These are phyloP conservation scores for Penicillium argentinense DNA, from an alignment of 495 filamentous ascomycete genomes.

Conservation along the genomic window DNA sequence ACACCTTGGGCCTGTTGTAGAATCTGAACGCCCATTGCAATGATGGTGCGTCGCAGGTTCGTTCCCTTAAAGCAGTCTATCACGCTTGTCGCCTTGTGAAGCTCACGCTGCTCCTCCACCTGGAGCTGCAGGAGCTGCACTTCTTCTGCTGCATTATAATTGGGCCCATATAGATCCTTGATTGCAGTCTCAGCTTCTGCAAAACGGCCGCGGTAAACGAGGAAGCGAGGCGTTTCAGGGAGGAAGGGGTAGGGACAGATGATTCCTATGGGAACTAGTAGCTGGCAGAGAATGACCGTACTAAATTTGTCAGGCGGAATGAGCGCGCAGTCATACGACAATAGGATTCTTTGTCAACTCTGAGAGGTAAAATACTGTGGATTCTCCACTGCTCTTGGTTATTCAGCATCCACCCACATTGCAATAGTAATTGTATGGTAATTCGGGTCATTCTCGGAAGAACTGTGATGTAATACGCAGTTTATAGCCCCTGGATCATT, in stretches of 20 bases:
- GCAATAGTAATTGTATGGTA: too few relatives aligned
- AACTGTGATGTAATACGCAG: too few relatives aligned
- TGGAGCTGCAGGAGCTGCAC: slow-evolving; percentile 7
- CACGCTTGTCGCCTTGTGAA: slow-evolving; percentile 5
- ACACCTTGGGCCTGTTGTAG: slow-evolving; percentile 60
- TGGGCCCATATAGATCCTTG: slow-evolving; percentile 3
- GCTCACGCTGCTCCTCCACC: slow-evolving; percentile 5
- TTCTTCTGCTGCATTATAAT: slow-evolving; percentile 2
- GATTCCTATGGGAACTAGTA: slow-evolving; percentile 49
- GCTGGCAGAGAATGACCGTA: slow-evolving; percentile 8
- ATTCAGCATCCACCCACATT: too few relatives aligned
- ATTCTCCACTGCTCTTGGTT: too few relatives aligned
- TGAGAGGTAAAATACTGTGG: too few relatives aligned
- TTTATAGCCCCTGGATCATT: too few relatives aligned
- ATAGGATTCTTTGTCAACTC: too few relatives aligned
- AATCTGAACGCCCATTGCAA: slow-evolving; percentile 50
- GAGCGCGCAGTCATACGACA: too few relatives aligned
- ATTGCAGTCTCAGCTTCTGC: slow-evolving; percentile 39
- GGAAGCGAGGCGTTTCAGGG: slow-evolving; percentile 61
- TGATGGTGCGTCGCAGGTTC: slow-evolving; percentile 49
- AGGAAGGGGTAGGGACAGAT: slow-evolving; percentile 53
- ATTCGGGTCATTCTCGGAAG: too few relatives aligned
- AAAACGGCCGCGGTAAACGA: slow-evolving; percentile 46
- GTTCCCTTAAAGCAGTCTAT: slow-evolving; percentile 41
- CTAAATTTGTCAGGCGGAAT: neutral